Evolutionary conservation across 768 basidiomycete genomes (phyloP).

Genomic region (Russula sp.): DNA sequence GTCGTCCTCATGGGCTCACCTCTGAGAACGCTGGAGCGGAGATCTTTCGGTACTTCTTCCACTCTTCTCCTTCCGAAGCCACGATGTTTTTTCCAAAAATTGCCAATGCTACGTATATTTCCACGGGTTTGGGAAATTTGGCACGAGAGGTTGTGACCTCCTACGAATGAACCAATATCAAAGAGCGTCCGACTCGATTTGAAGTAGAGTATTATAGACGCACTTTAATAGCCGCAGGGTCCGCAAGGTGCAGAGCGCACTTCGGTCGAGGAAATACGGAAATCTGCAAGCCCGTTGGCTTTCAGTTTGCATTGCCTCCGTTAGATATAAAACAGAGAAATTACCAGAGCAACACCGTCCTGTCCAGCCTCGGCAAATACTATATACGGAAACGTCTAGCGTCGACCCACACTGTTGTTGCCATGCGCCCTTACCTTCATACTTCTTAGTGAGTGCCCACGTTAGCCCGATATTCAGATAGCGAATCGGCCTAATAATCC

Average conservation of each 20-base stretch:
- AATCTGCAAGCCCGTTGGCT: not conserved
- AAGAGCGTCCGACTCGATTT: not conserved
- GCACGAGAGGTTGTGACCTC: slow-evolving; percentile 42
- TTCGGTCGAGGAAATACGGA: not conserved
- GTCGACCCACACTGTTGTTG: not conserved
- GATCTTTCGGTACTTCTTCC: slow-evolving; percentile 59
- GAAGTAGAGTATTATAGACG: not conserved
- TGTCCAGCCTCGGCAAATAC: slow-evolving; percentile 8
- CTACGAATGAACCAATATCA: slow-evolving; percentile 27
- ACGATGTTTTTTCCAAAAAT: slow-evolving; percentile 59
- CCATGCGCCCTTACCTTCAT: not conserved
- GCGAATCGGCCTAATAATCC: not conserved
- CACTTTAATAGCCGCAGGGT: slow-evolving; percentile 16
- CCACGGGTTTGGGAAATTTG: slow-evolving; percentile 50
- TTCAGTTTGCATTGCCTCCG: not conserved
- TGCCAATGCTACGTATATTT: slow-evolving; percentile 39
- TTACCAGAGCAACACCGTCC: slow-evolving; percentile 5
- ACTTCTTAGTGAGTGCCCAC: not conserved
- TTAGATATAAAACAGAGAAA: not conserved
- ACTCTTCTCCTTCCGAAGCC: slow-evolving; percentile 53
- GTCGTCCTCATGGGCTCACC: slow-evolving; percentile 26
- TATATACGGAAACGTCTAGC: not conserved
- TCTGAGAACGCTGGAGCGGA: slow-evolving; percentile 58
- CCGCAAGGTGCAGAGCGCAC: slow-evolving; percentile 3
- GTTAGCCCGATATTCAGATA: not conserved